Percentiles rank a stretch among this genome's conserved stretches.
Conservation (phyloP, 768 basidiomycete genomes). For the Xerocomellus amylosporus region DNA sequence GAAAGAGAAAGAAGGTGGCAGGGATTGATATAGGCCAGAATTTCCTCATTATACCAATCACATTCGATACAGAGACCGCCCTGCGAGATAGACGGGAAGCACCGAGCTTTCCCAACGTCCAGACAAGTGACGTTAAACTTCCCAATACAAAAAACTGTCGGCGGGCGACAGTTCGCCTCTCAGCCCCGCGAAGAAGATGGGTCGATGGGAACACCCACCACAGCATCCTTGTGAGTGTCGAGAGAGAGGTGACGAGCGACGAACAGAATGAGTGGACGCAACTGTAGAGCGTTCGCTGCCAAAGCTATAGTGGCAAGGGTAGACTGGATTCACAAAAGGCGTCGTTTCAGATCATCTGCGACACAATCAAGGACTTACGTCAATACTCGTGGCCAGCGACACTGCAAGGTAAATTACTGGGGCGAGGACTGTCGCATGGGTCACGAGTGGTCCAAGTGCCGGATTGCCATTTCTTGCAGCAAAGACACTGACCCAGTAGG, state of each 20-base stretch:
- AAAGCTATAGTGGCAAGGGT: constrained; percentile 24
- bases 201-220: constrained; percentile 15
- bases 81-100: not conserved
- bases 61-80: not conserved
- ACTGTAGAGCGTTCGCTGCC: constrained; percentile 27
- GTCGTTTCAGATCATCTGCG: not conserved
- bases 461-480: constrained; percentile 54
- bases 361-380: constrained; percentile 33
- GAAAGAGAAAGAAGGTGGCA: constrained; percentile 38
- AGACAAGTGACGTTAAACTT: constrained; percentile 13
- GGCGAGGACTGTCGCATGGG: constrained; percentile 54
- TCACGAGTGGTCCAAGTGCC: constrained; percentile 53
- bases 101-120: constrained; percentile 7
- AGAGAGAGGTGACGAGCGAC: constrained; percentile 16
- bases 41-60: not conserved
- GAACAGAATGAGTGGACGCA: constrained; percentile 21
- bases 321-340: constrained; percentile 8
- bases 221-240: constrained; percentile 17
- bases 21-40: constrained; percentile 21
- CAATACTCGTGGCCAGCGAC: constrained; percentile 41
- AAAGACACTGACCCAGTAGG: constrained; percentile 63
- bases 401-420: constrained; percentile 55
- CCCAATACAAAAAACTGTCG: constrained; percentile 27
- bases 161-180: not conserved
- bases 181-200: not conserved